These are phyloP conservation scores for Solanum bukasovii DNA, from an alignment of 257 asterid species.

Conservation along the genomic window DNA sequence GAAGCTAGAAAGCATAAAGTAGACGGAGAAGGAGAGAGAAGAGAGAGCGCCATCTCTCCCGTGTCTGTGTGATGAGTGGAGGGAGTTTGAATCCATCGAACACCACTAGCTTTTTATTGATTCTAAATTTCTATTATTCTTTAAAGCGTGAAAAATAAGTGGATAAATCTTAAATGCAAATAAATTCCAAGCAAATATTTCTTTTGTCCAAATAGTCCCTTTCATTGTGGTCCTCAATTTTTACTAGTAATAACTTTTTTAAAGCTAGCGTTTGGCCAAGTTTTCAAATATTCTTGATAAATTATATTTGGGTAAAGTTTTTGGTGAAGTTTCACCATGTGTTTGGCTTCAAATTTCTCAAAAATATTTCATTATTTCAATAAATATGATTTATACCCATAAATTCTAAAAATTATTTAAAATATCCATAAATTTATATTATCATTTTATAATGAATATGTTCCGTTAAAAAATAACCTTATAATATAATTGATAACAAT, in stretches of 20 bases:
- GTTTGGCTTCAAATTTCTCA: too few species aligned
- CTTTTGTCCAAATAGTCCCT: neutral
- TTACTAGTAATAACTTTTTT: neutral
- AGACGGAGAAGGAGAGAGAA: conserved; percentile 19
- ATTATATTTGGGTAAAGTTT: too few species aligned
- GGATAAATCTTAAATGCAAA: neutral
- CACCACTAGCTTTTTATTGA: conserved; percentile 13
- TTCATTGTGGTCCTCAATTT: neutral
- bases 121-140: neutral
- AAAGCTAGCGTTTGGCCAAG: too few species aligned
- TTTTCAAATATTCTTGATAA: too few species aligned
- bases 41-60: conserved; percentile 18
- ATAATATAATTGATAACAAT: too few species aligned
- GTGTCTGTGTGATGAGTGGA: conserved; percentile 14
- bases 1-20: conserved; percentile 10
- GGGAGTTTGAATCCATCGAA: conserved; percentile 23
- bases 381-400: too few species aligned
- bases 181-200: neutral
- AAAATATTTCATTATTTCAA: too few species aligned
- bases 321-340: too few species aligned
- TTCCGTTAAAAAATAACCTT: too few species aligned
- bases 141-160: neutral
- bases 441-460: too few species aligned
- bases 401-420: too few species aligned
- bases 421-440: too few species aligned